phyloP scores from a whole-genome alignment of 768 basidiomycete genomes.

The Cantharellus anzutake region DNA sequence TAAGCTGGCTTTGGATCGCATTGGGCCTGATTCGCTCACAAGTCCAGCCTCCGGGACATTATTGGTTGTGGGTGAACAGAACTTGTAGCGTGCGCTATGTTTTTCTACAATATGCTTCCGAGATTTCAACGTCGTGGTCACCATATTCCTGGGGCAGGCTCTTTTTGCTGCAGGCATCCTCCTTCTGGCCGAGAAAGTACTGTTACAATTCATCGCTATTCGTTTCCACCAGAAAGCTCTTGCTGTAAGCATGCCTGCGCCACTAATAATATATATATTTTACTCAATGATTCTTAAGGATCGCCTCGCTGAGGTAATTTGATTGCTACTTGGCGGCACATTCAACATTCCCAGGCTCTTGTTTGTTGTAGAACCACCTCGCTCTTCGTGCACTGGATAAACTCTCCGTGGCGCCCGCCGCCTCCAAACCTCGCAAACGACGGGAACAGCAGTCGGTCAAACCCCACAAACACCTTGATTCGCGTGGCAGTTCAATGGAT shows the following conservation, averaged over 20 bases:
- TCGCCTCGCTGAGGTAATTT: conserved; percentile 21
- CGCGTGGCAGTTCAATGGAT: too few species aligned
- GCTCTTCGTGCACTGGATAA: conserved; percentile 52
- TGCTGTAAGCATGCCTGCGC: conserved; percentile 15
- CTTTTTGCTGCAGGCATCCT: conserved; percentile 27
- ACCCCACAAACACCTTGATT: too few species aligned
- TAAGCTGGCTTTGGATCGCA: conserved; percentile 56
- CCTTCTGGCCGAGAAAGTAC: conserved; percentile 35
- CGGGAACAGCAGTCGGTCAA: neutral
- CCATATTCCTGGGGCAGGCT: conserved; percentile 16
- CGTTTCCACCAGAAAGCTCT: conserved; percentile 63
- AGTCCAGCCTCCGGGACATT: conserved; percentile 39
- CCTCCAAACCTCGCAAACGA: neutral
- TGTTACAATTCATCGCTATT: conserved; percentile 59
- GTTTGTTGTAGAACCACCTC: conserved; percentile 36
- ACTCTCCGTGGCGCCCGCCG: conserved; percentile 41
- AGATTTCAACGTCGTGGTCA: conserved; percentile 1
- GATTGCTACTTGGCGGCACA: too few species aligned
- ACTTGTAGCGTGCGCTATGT: conserved; percentile 34
- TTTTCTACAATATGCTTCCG: conserved; percentile 12
- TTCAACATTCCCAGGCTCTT: too few species aligned
- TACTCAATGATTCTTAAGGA: conserved; percentile 19
- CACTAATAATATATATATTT: neutral
- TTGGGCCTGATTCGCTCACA: conserved; percentile 40
- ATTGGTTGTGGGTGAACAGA: conserved; percentile 51